Evolutionary conservation across 2,329 filamentous ascomycete species (phyloP).

Genomic region (Beauveria caledonica): DNA sequence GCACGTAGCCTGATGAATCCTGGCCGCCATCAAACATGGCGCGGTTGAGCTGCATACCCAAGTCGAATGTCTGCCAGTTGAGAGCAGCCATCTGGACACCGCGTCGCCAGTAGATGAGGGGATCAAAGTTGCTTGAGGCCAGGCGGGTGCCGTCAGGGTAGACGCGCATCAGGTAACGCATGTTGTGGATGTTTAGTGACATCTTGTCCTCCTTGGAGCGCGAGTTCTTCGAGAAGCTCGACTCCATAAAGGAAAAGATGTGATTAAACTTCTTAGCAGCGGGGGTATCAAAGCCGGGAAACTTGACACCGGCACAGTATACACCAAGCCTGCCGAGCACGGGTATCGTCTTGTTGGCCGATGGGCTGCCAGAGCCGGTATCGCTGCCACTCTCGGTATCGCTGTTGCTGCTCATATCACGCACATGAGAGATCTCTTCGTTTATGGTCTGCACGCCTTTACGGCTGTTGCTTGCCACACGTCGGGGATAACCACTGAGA

Average conservation of each 20-base stretch:
- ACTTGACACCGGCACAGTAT: constrained; percentile 67
- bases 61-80: constrained; percentile 97
- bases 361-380: constrained; percentile 44
- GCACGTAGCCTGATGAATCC: constrained; percentile 83
- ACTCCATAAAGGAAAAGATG: constrained; percentile 90
- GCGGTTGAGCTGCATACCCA: constrained; percentile 91
- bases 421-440: constrained; percentile 47
- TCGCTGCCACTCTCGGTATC: constrained; percentile 68
- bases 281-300: constrained; percentile 66
- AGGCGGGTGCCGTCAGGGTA: constrained; percentile 81
- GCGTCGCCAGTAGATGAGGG: constrained; percentile 84
- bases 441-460: constrained; percentile 47
- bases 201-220: constrained; percentile 68
- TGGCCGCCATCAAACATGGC: constrained; percentile 92
- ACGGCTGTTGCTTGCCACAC: constrained; percentile 36
- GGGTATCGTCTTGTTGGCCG: constrained; percentile 77
- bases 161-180: constrained; percentile 83
- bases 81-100: constrained; percentile 96
- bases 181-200: constrained; percentile 80
- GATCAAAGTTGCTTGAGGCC: constrained; percentile 89
- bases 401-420: constrained; percentile 57
- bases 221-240: constrained; percentile 74
- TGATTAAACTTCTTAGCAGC: constrained; percentile 88
- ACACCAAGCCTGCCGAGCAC: constrained; percentile 80
- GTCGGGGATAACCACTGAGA: constrained; percentile 42